Conservation (phyloP, 1,284 basidiomycete genomes). For the Apiotrichum domesticum region DNA sequence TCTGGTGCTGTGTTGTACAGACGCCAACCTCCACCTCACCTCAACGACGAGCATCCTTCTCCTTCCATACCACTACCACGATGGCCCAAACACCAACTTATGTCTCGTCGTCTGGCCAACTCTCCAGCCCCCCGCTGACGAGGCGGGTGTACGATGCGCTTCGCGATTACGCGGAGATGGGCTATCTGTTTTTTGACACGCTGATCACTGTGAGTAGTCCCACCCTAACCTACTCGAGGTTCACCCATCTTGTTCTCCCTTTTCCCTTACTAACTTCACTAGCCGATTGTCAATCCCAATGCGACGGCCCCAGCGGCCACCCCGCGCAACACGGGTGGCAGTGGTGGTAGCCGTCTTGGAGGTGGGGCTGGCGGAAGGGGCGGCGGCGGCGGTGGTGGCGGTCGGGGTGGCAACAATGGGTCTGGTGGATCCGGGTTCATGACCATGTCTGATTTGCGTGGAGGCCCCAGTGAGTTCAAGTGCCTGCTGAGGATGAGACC, state of each 20-base stretch:
- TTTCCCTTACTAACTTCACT: too few relatives aligned
- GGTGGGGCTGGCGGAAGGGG: conserved; percentile 12
- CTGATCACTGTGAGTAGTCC: conserved; percentile 31
- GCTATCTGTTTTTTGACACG: conserved; percentile 12
- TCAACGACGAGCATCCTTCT: too few relatives aligned
- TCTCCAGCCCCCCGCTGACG: conserved; percentile 20
- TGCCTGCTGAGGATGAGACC: not conserved
- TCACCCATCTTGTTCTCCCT: too few relatives aligned
- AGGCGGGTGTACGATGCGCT: conserved; percentile 16
- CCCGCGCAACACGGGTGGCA: not conserved
- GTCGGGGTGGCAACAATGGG: conserved; percentile 17
- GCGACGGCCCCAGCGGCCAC: not conserved
- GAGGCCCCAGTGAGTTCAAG: conserved; percentile 31
- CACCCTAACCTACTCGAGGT: too few relatives aligned
- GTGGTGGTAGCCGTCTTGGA: not conserved
- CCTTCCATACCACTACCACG: too few relatives aligned
- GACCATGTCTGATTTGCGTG: conserved; percentile 33
- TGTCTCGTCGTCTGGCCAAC: too few relatives aligned
- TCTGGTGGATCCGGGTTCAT: conserved; percentile 34
- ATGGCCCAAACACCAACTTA: too few relatives aligned
- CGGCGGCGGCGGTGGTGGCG: conserved; percentile 16
- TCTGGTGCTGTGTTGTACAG: too few relatives aligned
- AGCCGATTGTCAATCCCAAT: too few relatives aligned
- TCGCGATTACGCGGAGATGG: not conserved
- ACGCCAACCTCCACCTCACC: too few relatives aligned